Base-by-base conservation (phyloP, 1,139 yeast species). In the Sugiyamaella novakii region DNA sequence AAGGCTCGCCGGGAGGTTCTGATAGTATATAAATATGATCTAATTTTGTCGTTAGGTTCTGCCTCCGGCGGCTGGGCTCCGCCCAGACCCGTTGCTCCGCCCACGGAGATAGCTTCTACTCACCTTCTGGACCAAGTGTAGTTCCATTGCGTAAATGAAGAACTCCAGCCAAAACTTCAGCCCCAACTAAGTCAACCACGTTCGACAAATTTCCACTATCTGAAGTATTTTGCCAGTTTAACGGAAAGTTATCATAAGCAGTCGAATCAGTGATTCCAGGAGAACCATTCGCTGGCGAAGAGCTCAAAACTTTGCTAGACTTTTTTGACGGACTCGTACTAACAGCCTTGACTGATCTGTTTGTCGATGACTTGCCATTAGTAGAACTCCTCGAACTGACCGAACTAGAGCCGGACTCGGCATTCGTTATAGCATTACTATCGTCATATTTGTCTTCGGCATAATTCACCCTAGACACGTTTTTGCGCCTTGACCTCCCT, bases 1-100 rank as follows among this genome's bases (percentile, higher is more conserved):
- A 91, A 0, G 98, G 97, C 59, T 91, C 98, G 1, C 96, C 95
- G 0, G 96, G 92, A 0, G 97, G 97, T 64, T 88, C 97, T 55
- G 95, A 83, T 21, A 89, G 76, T 80, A 92, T 82, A 64, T 87
- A 91, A 4, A 91, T 84, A 56, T 77, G 83, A 51, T 91, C 96
- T 66, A 41, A 15, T 22, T n/a, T n/a, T n/a, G n/a, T 22, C 28
- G 18, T 28, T n/a, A 22, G 43, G 2, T 21, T 25, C 33, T 33
- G 31, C 30, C 33, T 21, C 38, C 30, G 39, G 31, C 31, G 33
- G 37, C 37, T 14, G 37, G 37, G 45, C 38, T 22, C 12, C n/a
- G 46, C 35, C 46, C 33, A 14, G 12, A 33, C 42, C 42, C 31
- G 27, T 28, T 7, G 44, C 28, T 40, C 39, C 17, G 15, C 25